Base-by-base conservation (phyloP, 106 monocot species). In the Amphibolis antarctica region DNA sequence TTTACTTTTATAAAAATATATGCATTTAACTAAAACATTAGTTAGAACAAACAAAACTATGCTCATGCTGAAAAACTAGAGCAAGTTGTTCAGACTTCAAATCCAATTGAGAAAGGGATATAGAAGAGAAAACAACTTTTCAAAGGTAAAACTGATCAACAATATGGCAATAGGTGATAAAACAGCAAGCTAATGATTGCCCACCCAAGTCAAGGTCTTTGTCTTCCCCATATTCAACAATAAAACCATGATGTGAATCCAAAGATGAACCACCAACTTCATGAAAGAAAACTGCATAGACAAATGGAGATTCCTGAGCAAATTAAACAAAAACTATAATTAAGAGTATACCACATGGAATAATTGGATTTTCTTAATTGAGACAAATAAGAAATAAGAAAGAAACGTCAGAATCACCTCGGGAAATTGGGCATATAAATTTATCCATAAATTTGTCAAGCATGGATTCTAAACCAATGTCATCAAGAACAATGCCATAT, bases 401-500 rank as follows among this genome's bases (percentile, higher is more conserved):
- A 24, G 3, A 48, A n/a, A 64, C 10, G 48, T 11, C 1, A 52
- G 18, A 66, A 54, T 77, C 44, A 96, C 96, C 90, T 90, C 53
- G 78, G 28, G 96, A 84, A 23, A 96, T 66, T 47, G 96, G 96
- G 61, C 82, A 80, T 59, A 96, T 70, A 66, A 86, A 96, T 47
- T 86, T 80, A 59, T 90, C 84, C 90, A 90, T 90, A 51, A 96
- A 60, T 69, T 82, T 86, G 60, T 80, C 82, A 67, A 96, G 90
- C 96, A 96, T 96, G 62, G 72, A 49, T 78, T 96, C 96, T 66
- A 96, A 52, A 28, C 96, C 96, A 82, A 96, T 90, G 72, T 96
- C 96, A 84, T 96, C 96, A 65, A 90, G 86, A 70, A 96, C 96
- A 62, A 80, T 79, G 62, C 96, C 96, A 80, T 79, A 86, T 60